phyloP scores from a whole-genome alignment of 805 yeast genomes.

The Teunomyces funiuensis region DNA sequence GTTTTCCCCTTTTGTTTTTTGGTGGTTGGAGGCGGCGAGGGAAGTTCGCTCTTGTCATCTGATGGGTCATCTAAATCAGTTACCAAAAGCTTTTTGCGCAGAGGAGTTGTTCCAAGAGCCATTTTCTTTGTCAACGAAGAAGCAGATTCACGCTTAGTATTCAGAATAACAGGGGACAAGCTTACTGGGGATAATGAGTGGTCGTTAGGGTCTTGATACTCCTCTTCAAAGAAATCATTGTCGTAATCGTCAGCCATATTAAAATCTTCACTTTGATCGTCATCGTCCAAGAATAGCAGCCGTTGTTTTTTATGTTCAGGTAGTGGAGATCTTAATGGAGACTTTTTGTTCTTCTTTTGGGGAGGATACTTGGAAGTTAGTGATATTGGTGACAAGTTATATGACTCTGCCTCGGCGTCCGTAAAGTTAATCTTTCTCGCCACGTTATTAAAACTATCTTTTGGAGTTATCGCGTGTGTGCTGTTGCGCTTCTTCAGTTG shows the following conservation, averaged over 20 bases:
- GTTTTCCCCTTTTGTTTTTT: conserved; percentile 12
- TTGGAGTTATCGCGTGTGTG: conserved; percentile 11
- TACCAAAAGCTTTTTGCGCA: conserved; percentile 1
- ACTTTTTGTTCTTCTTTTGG: conserved; percentile 23
- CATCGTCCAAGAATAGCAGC: conserved; percentile 13
- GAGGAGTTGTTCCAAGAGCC: conserved; percentile 26
- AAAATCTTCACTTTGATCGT: conserved; percentile 11
- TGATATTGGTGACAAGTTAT: conserved; percentile 31
- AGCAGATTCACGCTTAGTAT: conserved; percentile 7
- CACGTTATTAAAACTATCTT: conserved; percentile 22
- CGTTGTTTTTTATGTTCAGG: conserved; percentile 16
- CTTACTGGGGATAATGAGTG: conserved; percentile 19
- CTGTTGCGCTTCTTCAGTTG: conserved; percentile 4
- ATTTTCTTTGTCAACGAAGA: conserved; percentile 31
- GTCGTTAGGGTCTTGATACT: neutral
- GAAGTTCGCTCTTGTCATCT: conserved; percentile 9
- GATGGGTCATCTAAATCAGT: neutral
- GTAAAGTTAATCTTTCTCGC: conserved; percentile 38
- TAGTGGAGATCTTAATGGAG: conserved; percentile 32
- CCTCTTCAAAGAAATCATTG: conserved; percentile 5
- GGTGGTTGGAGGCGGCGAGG: conserved; percentile 12
- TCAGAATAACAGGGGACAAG: conserved; percentile 11
- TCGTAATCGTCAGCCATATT: conserved; percentile 9
- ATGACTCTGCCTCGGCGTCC: conserved; percentile 29
- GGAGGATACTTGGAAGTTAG: conserved; percentile 16